Percentiles rank a stretch among this genome's conserved stretches.
These are phyloP conservation scores for Tremellales sp. DNA, from an alignment of 1,284 basidiomycete genomes.

Conservation along the genomic window DNA sequence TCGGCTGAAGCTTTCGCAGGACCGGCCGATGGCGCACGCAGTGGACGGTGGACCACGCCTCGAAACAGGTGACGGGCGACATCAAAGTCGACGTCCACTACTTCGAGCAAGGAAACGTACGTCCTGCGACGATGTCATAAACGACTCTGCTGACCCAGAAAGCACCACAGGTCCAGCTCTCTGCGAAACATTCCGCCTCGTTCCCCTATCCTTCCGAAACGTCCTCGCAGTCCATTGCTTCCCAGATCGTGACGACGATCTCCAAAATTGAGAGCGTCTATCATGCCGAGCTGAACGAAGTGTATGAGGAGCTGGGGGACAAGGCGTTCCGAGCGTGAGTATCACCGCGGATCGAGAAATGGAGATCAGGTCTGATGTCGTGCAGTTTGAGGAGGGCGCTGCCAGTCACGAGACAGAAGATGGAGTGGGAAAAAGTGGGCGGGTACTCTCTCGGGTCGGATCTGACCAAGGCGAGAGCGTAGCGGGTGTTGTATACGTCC, in stretches of 20 bases:
- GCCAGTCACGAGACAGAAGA: slow-evolving; percentile 85
- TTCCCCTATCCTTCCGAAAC: slow-evolving; percentile 62
- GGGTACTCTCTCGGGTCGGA: slow-evolving; percentile 84
- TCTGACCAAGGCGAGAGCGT: slow-evolving; percentile 53
- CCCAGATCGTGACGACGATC: slow-evolving; percentile 64
- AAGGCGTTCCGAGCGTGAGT: slow-evolving; percentile 72
- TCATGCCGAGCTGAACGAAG: slow-evolving; percentile 70
- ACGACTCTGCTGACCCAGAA: not conserved
- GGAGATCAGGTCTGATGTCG: not conserved
- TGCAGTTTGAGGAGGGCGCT: slow-evolving; percentile 76
- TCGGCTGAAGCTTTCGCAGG: slow-evolving; percentile 52
- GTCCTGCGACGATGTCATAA: slow-evolving; percentile 20
- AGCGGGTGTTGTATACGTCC: slow-evolving; percentile 3
- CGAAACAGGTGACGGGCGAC: slow-evolving; percentile 51
- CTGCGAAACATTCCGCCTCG: slow-evolving; percentile 65
- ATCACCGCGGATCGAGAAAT: not conserved
- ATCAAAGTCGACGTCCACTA: slow-evolving; percentile 86
- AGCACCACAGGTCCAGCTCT: slow-evolving; percentile 74
- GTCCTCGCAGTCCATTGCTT: slow-evolving; percentile 53
- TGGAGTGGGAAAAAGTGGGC: slow-evolving; percentile 87
- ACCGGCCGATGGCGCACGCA: slow-evolving; percentile 78
- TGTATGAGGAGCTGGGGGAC: slow-evolving; percentile 80
- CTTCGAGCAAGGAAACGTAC: slow-evolving; percentile 90
- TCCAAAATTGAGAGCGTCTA: slow-evolving; percentile 77
- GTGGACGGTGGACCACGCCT: slow-evolving; percentile 51